Evolutionary conservation across 352 stramenopile species (phyloP).

Genomic region (Phytophthora lateralis): DNA sequence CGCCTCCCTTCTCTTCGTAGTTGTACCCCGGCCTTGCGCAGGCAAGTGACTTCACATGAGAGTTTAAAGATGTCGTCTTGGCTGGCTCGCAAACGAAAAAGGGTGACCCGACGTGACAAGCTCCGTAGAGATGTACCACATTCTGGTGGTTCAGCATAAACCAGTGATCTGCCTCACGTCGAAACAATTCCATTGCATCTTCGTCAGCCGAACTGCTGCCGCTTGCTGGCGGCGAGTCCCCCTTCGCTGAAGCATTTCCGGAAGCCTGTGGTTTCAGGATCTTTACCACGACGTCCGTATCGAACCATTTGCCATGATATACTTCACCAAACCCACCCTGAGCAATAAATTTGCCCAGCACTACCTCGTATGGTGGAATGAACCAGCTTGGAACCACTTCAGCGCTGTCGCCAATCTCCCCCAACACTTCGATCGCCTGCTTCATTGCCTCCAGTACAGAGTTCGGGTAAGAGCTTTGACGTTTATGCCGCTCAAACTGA

Average conservation of each 20-base stretch:
- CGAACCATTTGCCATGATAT: constrained; percentile 38
- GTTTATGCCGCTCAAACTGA: constrained; percentile 35
- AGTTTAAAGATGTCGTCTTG: constrained; percentile 22
- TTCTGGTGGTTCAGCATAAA: constrained; percentile 41
- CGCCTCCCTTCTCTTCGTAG: constrained; percentile 17
- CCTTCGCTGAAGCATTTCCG: constrained; percentile 1
- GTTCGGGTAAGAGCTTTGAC: constrained; percentile 27
- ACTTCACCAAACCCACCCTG: constrained; percentile 29
- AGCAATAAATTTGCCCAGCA: constrained; percentile 20
- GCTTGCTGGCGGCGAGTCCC: constrained; percentile 8
- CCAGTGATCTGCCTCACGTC: constrained; percentile 35
- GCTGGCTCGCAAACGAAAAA: constrained; percentile 43
- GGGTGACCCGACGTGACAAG: constrained; percentile 32
- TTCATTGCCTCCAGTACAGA: constrained; percentile 27
- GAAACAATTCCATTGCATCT: constrained; percentile 32
- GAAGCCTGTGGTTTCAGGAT: constrained; percentile 18
- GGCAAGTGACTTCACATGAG: constrained; percentile 27
- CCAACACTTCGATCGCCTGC: constrained; percentile 16
- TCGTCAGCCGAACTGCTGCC: constrained; percentile 11
- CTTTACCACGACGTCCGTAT: constrained; percentile 38
- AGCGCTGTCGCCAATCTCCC: constrained; percentile 5
- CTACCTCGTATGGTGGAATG: constrained; percentile 33
- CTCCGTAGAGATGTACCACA: constrained; percentile 38
- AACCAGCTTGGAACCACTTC: constrained; percentile 37
- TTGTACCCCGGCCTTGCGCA: constrained; percentile 10